Evolutionary conservation across 208 protist species (phyloP), one percentile per base, ranked within the genome.

Genomic region (Leishmania major): DNA sequence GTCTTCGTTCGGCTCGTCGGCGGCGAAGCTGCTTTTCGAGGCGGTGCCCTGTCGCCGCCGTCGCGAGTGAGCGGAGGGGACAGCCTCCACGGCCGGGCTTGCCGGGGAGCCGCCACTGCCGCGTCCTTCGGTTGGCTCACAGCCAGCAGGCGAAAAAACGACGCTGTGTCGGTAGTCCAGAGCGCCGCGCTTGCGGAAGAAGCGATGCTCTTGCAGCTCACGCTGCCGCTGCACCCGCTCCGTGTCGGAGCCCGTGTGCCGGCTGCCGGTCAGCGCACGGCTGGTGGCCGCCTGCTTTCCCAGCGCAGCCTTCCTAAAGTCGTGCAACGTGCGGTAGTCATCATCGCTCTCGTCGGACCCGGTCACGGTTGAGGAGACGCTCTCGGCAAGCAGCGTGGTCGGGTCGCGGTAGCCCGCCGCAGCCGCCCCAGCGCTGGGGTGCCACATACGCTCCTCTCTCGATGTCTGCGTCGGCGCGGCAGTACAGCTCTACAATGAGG

Each of bases 361-460:
- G 11, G 75, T 43, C 13, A 70, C 15, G 49, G 76, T 62, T 59
- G 59, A 35, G 70, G 81, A 45, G 75, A 7, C 47, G 53, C 71
- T 82, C 40, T 78, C 82, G 7, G 67, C 51, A 57, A 85, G 78
- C 43, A 82, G 77, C 62, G 77, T 70, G 22, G 78, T 81, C 15
- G 82, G 82, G 60, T 85, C 78, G 70, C 77, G 72, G 64, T 85
- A 79, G 60, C 73, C 77, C n/a, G 82, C 70, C 51, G 77, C 60
- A 22, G 77, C 51, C 1, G 15, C 80, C 55, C 57, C 57, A 37
- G n/a, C 22, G 43, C 10, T 51, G 67, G 53, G 49, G n/a, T 35
- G 37, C 80, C 47, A 35, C 79, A 83, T 83, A 57, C 31, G 17
- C 45, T n/a, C 62, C 28, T 47, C 57, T 31, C 25, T 13, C 0